Conservation (phyloP, 257 asterid genomes). For the Nicotiana tomentosiformis region DNA sequence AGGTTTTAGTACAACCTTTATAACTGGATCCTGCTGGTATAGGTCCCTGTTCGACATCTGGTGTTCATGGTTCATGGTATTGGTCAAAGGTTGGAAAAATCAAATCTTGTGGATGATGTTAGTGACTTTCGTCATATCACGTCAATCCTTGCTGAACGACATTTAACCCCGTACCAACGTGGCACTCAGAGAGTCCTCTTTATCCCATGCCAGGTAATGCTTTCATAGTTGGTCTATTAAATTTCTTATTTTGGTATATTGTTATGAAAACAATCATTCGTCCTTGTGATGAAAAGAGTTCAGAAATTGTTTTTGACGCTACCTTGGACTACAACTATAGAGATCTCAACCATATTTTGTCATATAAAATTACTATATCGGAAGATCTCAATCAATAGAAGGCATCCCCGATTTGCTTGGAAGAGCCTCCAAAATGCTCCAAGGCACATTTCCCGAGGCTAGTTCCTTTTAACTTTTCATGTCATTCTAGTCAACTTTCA, state of each 20-base stretch:
- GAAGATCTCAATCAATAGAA: too few relatives aligned
- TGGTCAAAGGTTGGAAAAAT: slow-evolving; percentile 96
- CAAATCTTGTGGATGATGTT: slow-evolving; percentile 97
- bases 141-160: slow-evolving; percentile 71
- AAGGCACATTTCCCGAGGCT: too few relatives aligned
- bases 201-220: slow-evolving; percentile 89
- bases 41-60: slow-evolving; percentile 95
- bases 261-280: not conserved
- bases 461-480: too few relatives aligned
- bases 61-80: slow-evolving; percentile 98
- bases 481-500: too few relatives aligned
- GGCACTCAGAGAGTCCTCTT: slow-evolving; percentile 82
- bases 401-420: too few relatives aligned
- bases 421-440: too few relatives aligned
- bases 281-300: too few relatives aligned
- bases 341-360: too few relatives aligned
- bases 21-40: slow-evolving; percentile 17
- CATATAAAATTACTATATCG: too few relatives aligned
- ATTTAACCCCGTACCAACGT: slow-evolving; percentile 81
- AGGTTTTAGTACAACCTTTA: not conserved
- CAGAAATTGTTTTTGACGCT: too few relatives aligned
- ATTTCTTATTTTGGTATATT: not conserved
- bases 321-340: too few relatives aligned
- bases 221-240: slow-evolving; percentile 1
- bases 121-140: slow-evolving; percentile 71